A percentile compares a stretch with the other conserved stretches of the same genome.
These are phyloP conservation scores for Clonostachys rosea DNA, from an alignment of 2,329 filamentous ascomycete genomes.

Conservation along the genomic window DNA sequence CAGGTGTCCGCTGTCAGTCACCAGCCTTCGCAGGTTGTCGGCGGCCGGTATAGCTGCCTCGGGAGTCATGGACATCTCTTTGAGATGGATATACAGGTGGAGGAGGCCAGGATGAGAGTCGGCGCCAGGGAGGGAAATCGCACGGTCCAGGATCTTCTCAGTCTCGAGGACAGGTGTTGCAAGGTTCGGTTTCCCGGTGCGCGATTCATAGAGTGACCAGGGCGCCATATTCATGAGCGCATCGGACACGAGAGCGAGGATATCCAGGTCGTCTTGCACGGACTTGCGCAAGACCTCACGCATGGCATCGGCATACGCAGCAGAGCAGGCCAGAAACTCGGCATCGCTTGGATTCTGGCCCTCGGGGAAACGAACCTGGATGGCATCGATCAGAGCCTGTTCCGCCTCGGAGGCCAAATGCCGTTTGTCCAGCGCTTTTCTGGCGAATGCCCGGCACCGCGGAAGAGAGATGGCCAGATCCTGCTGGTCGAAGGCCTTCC, in stretches of 20 bases:
- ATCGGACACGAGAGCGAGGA: constrained; percentile 10
- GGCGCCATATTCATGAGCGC: constrained; percentile 12
- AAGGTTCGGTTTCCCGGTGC: constrained; percentile 5
- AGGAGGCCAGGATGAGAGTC: constrained; percentile 9
- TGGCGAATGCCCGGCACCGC: constrained; percentile 2
- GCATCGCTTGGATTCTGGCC: not conserved
- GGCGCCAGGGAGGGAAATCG: constrained; percentile 4
- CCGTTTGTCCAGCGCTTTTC: constrained; percentile 3
- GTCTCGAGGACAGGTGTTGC: constrained; percentile 8
- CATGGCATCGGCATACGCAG: constrained; percentile 12
- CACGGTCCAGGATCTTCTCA: constrained; percentile 6
- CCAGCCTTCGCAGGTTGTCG: constrained; percentile 10
- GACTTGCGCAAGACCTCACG: constrained; percentile 4
- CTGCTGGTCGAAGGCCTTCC: constrained; percentile 9
- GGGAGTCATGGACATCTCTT: constrained; percentile 15
- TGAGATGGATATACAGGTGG: constrained; percentile 15
- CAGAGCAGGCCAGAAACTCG: constrained; percentile 5
- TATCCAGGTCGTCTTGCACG: constrained; percentile 6
- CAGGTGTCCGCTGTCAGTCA: constrained; percentile 12
- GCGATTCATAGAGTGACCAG: constrained; percentile 7
- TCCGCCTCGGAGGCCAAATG: constrained; percentile 3
- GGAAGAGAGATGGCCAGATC: constrained; percentile 6
- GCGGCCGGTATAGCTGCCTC: constrained; percentile 10
- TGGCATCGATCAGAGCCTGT: constrained; percentile 8
- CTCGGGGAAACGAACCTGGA: constrained; percentile 7